Evolutionary conservation across 2,329 filamentous ascomycete genomes (phyloP).

Genomic region (Pestalotiopsis fici): DNA sequence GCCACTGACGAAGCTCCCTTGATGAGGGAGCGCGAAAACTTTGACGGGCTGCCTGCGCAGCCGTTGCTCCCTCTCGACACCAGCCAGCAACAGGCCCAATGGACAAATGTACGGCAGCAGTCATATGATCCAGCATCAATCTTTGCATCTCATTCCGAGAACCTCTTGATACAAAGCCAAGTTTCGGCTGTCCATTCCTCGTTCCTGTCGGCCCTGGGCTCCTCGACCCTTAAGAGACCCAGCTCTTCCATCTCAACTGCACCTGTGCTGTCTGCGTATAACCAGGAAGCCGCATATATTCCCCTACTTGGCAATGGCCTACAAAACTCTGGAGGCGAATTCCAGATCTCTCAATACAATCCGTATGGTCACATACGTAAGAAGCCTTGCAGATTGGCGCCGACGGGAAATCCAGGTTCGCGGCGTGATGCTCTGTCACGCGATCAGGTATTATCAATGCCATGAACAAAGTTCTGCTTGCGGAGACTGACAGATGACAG

Average conservation of each 20-base stretch:
- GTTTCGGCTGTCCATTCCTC: not conserved
- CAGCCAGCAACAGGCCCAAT: not conserved
- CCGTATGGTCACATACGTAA: accelerated
- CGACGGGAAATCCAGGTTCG: not conserved
- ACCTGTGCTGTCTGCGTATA: not conserved
- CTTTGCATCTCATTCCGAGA: accelerated
- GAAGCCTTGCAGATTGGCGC: not conserved
- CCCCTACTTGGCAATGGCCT: not conserved
- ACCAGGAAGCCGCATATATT: not conserved
- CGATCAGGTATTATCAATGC: not conserved
- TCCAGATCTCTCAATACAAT: accelerated
- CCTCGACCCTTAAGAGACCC: too few species aligned
- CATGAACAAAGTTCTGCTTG: not conserved
- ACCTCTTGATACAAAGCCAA: accelerated
- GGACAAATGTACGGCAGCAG: not conserved
- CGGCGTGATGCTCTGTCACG: not conserved
- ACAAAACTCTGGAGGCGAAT: not conserved
- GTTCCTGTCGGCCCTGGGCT: not conserved
- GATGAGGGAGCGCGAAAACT: not conserved
- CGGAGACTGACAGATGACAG: not conserved
- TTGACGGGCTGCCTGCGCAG: not conserved
- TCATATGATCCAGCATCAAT: not conserved
- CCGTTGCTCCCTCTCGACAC: not conserved
- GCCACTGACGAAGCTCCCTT: not conserved
- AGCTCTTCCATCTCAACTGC: not conserved